Conservation (phyloP, 257 asterid genomes). For the Rhazya stricta region DNA sequence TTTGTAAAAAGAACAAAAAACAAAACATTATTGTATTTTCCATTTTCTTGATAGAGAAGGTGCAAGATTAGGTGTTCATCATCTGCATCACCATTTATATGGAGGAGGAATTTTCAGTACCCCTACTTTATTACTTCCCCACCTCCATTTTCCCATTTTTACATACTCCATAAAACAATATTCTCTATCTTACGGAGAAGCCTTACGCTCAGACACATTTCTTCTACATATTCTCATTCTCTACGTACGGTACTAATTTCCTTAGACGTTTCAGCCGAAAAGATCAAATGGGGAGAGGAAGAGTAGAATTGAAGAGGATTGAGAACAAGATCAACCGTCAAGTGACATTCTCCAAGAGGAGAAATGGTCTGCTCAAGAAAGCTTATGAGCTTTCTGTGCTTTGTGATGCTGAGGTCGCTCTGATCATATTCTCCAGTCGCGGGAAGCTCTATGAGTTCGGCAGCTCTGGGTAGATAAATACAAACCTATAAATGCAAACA, state of each 20-base stretch:
- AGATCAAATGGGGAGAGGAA: conserved; percentile 79
- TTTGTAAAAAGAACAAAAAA: conserved; percentile 7
- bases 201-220: conserved; percentile 8
- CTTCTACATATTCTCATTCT: background rate
- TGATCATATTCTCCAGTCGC: conserved; percentile 87
- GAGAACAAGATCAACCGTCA: conserved; percentile 96
- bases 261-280: background rate
- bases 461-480: conserved; percentile 47
- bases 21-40: conserved; percentile 4
- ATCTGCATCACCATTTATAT: conserved; percentile 20
- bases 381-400: conserved; percentile 94
- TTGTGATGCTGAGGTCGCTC: conserved; percentile 97
- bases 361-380: conserved; percentile 92
- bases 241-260: background rate
- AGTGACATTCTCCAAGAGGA: conserved; percentile 88
- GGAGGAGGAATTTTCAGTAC: conserved; percentile 17
- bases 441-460: conserved; percentile 93
- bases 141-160: conserved; percentile 13
- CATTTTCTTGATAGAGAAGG: conserved; percentile 25
- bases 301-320: conserved; percentile 89
- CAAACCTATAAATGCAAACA: background rate
- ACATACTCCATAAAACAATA: conserved; percentile 9
- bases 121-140: background rate
- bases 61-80: conserved; percentile 15
- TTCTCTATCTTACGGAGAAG: background rate